Evolutionary conservation across 1,284 basidiomycete genomes (phyloP), one percentile per base, ranked within the genome.

Genomic region (Ustilago shanxiensis): DNA sequence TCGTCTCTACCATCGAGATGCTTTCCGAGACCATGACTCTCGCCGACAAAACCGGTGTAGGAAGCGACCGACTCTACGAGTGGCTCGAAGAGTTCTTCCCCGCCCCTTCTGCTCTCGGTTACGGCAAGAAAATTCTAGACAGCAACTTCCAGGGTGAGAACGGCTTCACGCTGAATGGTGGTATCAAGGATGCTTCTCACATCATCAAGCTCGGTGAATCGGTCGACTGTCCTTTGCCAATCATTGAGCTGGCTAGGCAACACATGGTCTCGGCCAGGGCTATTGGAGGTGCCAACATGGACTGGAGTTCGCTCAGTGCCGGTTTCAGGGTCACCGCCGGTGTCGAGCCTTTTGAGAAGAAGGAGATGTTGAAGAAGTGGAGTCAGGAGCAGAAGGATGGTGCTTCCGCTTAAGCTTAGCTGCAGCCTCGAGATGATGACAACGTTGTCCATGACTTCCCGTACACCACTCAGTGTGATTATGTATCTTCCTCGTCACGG

Each of bases 81-180:
- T 82, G 69, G 61, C 65, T 83, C 28, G 50, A 80, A 35, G 78
- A 78, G 56, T 82, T 81, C 55, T 82, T 66, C 68, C 77, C 77
- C 10, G 80, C 80, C 11, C 80, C 80, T 14, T 79, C 77, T 26
- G 80, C 80, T 4, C 55, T 82, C 20, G 79, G 79, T 4, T 82
- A 82, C 47, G 71, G 72, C 52, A 80, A 80, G 47, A 82, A 82
- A 72, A 92, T 94, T 88, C 85, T 90, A 2, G 86, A 90, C 60
- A 90, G 93, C 87, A 88, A 90, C 39, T 95, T 95, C 83, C 91
- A 94, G 71, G 92, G 91, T 20, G 88, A 89, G 10, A 88, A 88
- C 44, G 95, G 94, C n/a, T 95, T 96, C 85, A 89, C 91, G n/a
- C 90, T 95, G 60, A 91, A 92, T 41, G 93, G 93, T 18, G 95